phyloP scores from a whole-genome alignment of 2,329 filamentous ascomycete species.

The Plenodomus biglobosus region DNA sequence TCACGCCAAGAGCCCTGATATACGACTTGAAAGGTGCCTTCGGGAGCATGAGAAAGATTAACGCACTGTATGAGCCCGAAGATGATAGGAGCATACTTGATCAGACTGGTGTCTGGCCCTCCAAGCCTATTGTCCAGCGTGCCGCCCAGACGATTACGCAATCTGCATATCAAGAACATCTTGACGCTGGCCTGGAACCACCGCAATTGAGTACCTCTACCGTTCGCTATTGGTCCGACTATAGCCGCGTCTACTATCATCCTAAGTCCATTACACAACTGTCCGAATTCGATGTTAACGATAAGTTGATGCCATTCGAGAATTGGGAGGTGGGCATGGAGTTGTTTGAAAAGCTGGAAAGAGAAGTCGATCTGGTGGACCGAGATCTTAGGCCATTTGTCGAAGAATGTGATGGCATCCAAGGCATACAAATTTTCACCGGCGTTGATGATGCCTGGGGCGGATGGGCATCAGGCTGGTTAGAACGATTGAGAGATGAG shows the following conservation, averaged over 20 bases:
- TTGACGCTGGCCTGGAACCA: slow-evolving; percentile 69
- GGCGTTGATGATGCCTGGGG: slow-evolving; percentile 57
- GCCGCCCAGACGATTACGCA: slow-evolving; percentile 61
- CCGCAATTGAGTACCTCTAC: slow-evolving; percentile 66
- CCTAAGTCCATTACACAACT: slow-evolving; percentile 84
- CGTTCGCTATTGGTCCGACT: slow-evolving; percentile 97
- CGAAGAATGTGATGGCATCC: slow-evolving; percentile 91
- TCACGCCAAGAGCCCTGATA: slow-evolving; percentile 84
- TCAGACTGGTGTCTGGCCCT: slow-evolving; percentile 36
- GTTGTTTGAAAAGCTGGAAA: slow-evolving; percentile 48
- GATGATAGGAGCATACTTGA: slow-evolving; percentile 39
- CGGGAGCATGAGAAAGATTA: slow-evolving; percentile 82
- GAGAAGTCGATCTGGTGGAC: slow-evolving; percentile 76
- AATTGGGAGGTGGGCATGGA: slow-evolving; percentile 54
- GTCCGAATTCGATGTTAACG: slow-evolving; percentile 77
- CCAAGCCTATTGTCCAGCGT: slow-evolving; percentile 63
- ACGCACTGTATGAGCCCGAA: slow-evolving; percentile 75
- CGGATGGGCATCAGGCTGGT: slow-evolving; percentile 49
- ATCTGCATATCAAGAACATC: slow-evolving; percentile 75
- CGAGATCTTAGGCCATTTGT: slow-evolving; percentile 83
- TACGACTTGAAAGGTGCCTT: slow-evolving; percentile 96
- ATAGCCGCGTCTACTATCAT: slow-evolving; percentile 88
- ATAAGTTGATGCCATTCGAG: slow-evolving; percentile 78
- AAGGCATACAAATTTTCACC: slow-evolving; percentile 72
- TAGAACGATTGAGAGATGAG: slow-evolving; percentile 78